Evolutionary conservation across 1,139 yeast genomes (phyloP), one percentile per base, ranked within the genome.

Genomic region (Hanseniaspora gamundiae): DNA sequence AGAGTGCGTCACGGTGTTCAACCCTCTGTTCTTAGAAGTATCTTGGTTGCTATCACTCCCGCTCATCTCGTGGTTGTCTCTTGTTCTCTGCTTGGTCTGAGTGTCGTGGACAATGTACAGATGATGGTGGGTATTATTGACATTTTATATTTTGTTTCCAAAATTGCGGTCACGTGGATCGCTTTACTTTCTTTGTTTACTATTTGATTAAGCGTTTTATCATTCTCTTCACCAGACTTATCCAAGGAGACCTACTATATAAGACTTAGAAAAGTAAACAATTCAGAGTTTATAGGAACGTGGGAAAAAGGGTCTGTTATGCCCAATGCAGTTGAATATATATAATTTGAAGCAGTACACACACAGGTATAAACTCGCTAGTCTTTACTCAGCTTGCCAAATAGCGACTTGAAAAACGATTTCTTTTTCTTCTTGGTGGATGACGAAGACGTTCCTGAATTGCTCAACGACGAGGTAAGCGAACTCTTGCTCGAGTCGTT

Each of bases 1-100:
- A 2, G 62, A 59, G 41, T 61, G 61, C n/a, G 58, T 45, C 27
- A 55, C 58, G 1, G 54, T 54, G 19, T 52, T 47, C 22, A 61
- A 44, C 19, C 64, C 66, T 42, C 48, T 44, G 9, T 46, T 45
- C 21, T 40, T 21, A n/a, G n/a, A n/a, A 21, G 39, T 30, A 3
- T 33, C 10, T 19, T 19, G 20, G 21, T 17, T 33, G 22, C 8
- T 17, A n/a, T 30, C 19, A 17, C 14, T 4, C 14, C 10, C 17
- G 17, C 35, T 30, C 35, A 30, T 30, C 17, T 30, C 8, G 26
- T 24, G 26, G 9, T 24, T 6, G 6, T 24, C 26, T 24, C 9
- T 9, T 9, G 6, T 24, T 7, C 26, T 6, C 9, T 24, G 6
- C 6, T 24, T 6, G 9, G 26, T 24, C 9, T 24, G 26, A 24